Evolutionary conservation across 306 rosid species (phyloP).

Genomic region (Inga laurina): DNA sequence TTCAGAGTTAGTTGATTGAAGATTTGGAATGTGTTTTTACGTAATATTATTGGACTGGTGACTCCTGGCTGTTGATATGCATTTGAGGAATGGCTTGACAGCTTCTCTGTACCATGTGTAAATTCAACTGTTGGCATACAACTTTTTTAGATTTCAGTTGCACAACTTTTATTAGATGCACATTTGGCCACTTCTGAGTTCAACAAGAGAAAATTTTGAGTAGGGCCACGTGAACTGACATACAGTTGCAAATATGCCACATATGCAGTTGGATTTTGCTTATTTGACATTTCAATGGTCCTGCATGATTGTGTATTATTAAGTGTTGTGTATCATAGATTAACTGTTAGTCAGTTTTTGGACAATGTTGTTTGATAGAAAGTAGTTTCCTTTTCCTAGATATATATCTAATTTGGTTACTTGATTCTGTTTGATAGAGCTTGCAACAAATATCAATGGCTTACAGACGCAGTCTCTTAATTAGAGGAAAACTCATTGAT

Average conservation of each 20-base stretch:
- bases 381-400: neutral
- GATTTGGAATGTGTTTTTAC: neutral
- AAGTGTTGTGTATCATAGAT: neutral
- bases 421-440: slow-evolving; percentile 24
- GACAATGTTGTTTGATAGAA: neutral
- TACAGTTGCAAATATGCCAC: neutral
- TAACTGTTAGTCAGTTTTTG: neutral
- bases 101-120: neutral
- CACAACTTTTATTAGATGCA: neutral
- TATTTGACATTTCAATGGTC: too few relatives aligned
- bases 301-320: neutral
- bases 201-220: neutral
- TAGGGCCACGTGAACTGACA: neutral
- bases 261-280: too few relatives aligned
- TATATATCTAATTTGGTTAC: slow-evolving; percentile 11
- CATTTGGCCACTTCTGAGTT: neutral
- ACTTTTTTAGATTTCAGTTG: neutral
- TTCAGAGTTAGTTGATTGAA: neutral
- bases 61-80: neutral
- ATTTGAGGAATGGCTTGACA: too few relatives aligned
- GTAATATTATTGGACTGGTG: neutral
- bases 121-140: neutral
- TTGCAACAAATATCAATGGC: slow-evolving; percentile 58
- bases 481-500: slow-evolving; percentile 54
- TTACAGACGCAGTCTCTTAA: slow-evolving; percentile 70